A percentile compares a stretch with the other conserved stretches of the same genome.
Evolutionary conservation across 225 moss, liverwort and hornwort genomes (phyloP).

Genomic region (Neckera pumila): DNA sequence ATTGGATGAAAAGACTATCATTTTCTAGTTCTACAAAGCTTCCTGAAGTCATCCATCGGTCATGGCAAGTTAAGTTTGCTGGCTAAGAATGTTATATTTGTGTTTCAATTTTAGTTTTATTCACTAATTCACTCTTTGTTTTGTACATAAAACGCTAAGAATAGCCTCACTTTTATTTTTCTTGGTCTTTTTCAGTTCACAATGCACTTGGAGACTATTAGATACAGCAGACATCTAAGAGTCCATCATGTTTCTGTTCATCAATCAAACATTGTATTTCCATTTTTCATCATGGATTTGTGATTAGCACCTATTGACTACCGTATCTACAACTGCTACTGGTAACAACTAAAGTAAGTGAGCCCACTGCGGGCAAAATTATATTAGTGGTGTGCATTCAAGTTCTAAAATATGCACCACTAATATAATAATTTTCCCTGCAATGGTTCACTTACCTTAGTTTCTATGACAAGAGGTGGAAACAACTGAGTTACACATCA

Average conservation of each 20-base stretch:
- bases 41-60: background rate
- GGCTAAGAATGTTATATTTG: no score
- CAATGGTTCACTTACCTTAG: background rate
- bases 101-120: background rate
- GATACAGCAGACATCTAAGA: background rate
- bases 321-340: background rate
- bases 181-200: background rate
- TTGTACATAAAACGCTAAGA: background rate
- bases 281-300: background rate
- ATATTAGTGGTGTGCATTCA: background rate
- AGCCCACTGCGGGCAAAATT: background rate
- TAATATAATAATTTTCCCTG: background rate
- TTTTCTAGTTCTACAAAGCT: background rate
- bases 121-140: background rate
- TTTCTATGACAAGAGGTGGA: background rate
- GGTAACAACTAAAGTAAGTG: background rate
- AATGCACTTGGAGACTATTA: background rate
- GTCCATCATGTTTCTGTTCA: background rate
- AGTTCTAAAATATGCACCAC: background rate
- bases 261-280: background rate
- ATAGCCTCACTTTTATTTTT: background rate
- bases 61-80: accelerated
- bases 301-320: background rate
- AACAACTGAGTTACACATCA: background rate
- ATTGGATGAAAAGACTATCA: background rate